Evolutionary conservation across 202 grass and related monocot species (phyloP), one percentile per base, ranked within the genome.

Genomic region (Brachypodium distachyon): DNA sequence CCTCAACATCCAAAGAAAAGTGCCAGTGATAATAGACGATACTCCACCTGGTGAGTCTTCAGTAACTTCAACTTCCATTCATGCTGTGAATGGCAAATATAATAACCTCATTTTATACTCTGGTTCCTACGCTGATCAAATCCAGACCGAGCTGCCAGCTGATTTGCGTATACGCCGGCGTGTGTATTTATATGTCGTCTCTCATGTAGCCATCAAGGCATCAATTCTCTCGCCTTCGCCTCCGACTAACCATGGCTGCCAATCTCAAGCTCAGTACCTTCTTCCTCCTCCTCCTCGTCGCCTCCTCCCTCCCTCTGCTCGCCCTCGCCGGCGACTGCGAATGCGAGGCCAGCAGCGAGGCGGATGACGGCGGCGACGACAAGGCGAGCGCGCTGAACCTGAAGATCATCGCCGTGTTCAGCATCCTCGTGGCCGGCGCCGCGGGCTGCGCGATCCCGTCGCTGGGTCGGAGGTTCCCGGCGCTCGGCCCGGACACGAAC

Each of bases 381-480:
- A 81, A 63, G 77, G 16, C 38, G 4, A 68, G 32, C n/a, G 75
- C 88, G 2, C 64, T 63, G 0, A 86, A 54, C 27, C 74, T 93
- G 26, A 88, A 93, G 77, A 75, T 97, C 59, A 61, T 85, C 3
- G 88, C 88, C 70, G 64, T 97, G 54, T 90, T 91, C 70, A 47
- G 64, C 69, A 93, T 93, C 76, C 72, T 97, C 12, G 51, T 38
- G 3, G 77, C 73, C 26, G 78, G 93, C 84, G 12, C 83, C 18
- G 4, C 61, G 1, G 93, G 93, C 61, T 84, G 86, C 74, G 69
- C 71, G 25, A 83, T 93, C 41, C 93, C 93, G 0, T 59, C 46
- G 2, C 86, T 97, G 0, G 90, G 93, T n/a, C 65, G 73, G 28
- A 57, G 32, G 74, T 69, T 91, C 58, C 88, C 86, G 32, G 88